Evolutionary conservation across 202 grass and related monocot genomes (phyloP), one percentile per base, ranked within the genome.

Genomic region (Zoysia matrella): DNA sequence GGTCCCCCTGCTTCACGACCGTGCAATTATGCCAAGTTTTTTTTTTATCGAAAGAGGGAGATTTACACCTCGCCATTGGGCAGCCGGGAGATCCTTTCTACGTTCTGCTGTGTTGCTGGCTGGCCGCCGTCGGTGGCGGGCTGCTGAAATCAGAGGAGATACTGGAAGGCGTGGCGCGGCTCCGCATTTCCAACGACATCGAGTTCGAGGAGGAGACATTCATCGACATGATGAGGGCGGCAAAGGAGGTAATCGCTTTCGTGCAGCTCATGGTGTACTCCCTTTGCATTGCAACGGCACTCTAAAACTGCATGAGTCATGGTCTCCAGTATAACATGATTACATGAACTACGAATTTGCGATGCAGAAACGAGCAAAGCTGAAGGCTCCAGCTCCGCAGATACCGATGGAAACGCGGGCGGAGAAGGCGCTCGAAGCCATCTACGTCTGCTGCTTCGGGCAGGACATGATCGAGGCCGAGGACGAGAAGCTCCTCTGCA

Each of bases 181-280:
- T 98, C 82, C 95, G 95, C 64, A 89, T 98, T 62, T 98, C 95
- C 30, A 95, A 95, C 67, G 92, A 98, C 67, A 95, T 98, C 77
- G 90, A 98, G 72, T 98, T 93, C 73, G 95, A 94, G 73, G 95
- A 98, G 87, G 95, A 98, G 78, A 98, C 95, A 1, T 98, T 93
- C 85, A 86, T 98, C 58, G 88, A 90, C 11, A 88, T 89, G 87
- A 98, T 98, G 92, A 91, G 82, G 71, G 52, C 67, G 51, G 95
- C 95, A 4, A 98, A 67, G 69, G 92, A 95, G 92, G 52, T 3
- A 3, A 15, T 39, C 3, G 14, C 39, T 3, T 67, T 71, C 49
- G 64, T 61, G 48, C 12, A 45, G 49, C 44, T 63, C 30, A 30
- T 39, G 52, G 13, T 36, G 30, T 36, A 36, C 30, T 36, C 9